Evolutionary conservation across 164 flowering plant genomes (phyloP).

Genomic region (Aristolochia californica): DNA sequence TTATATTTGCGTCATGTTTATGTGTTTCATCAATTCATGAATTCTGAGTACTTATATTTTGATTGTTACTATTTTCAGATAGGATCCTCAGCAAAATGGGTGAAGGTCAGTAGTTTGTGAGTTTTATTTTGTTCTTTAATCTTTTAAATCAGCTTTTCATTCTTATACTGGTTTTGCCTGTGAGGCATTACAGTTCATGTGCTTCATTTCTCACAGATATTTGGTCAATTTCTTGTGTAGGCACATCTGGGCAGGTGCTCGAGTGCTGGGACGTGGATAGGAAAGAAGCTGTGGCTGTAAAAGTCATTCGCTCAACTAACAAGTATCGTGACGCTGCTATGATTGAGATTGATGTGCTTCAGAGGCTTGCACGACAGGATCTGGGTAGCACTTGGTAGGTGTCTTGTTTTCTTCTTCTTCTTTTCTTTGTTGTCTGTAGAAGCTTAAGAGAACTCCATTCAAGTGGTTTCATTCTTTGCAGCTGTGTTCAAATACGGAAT

Average conservation of each 20-base stretch:
- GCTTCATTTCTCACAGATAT: too few relatives aligned
- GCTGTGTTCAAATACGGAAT: slow-evolving; percentile 99
- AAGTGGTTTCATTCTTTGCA: slow-evolving; percentile 75
- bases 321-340: slow-evolving; percentile 96
- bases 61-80: slow-evolving; percentile 40
- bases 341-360: slow-evolving; percentile 90
- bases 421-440: slow-evolving; percentile 10
- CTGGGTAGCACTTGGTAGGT: slow-evolving; percentile 64
- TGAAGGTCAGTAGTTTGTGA: slow-evolving; percentile 50
- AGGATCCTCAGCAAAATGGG: slow-evolving; percentile 86
- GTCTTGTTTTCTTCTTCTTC: slow-evolving; percentile 7
- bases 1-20: background rate
- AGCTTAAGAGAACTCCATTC: slow-evolving; percentile 32
- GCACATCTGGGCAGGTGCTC: slow-evolving; percentile 90
- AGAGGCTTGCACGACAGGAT: slow-evolving; percentile 71
- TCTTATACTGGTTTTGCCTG: background rate
- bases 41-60: background rate
- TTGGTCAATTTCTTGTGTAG: slow-evolving; percentile 23
- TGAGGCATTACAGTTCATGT: background rate
- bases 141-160: too few relatives aligned
- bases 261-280: slow-evolving; percentile 82
- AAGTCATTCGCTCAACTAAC: slow-evolving; percentile 68
- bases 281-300: slow-evolving; percentile 77
- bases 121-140: background rate
- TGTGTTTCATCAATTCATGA: background rate